Evolutionary conservation across 202 grass and related monocot species (phyloP).

Genomic region (Setaria italica): DNA sequence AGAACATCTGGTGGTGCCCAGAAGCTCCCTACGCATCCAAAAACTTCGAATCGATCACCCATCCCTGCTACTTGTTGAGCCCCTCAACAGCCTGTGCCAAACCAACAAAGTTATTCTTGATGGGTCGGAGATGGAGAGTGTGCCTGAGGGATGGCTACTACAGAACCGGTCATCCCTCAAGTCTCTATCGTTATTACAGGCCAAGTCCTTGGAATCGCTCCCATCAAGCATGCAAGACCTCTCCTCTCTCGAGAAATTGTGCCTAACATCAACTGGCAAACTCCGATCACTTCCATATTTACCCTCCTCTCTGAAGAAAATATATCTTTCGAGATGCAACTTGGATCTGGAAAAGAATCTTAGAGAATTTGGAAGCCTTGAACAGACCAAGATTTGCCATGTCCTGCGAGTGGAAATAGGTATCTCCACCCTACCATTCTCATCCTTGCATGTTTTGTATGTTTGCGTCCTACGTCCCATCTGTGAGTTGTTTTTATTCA

Average conservation of each 20-base stretch:
- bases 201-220: conserved; percentile 12
- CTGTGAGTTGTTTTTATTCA: no score
- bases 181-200: not conserved
- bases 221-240: not conserved
- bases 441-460: no score
- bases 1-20: not conserved
- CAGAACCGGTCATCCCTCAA: not conserved
- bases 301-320: not conserved
- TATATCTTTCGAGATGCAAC: no score
- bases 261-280: accelerated
- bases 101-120: not conserved
- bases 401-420: no score
- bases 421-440: no score
- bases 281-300: conserved; percentile 10
- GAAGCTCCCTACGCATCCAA: accelerated
- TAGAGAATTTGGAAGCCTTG: no score
- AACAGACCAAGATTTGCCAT: no score
- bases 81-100: conserved; percentile 21
- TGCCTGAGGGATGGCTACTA: conserved; percentile 45
- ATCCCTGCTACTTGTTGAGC: conserved; percentile 35
- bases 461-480: no score
- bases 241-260: accelerated
- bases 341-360: no score
- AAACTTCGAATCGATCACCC: accelerated
- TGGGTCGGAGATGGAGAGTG: not conserved